A percentile compares a stretch with the other conserved stretches of the same genome.
Evolutionary conservation across 2,329 filamentous ascomycete genomes (phyloP).

Genomic region (Chaetoscypha palmicola): DNA sequence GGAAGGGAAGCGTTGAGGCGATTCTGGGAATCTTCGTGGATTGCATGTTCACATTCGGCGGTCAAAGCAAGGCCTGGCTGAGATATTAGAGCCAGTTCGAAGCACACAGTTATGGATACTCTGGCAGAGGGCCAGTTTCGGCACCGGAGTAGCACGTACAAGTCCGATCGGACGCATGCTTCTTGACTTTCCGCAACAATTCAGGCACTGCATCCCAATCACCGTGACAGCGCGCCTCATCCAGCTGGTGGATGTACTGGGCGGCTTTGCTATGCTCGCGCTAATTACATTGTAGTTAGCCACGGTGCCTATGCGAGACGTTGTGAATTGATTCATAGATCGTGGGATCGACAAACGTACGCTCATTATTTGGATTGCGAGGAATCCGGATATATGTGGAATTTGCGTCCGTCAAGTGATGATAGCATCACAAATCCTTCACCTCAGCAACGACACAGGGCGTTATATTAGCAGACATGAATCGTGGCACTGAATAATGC

Average conservation of each 20-base stretch:
- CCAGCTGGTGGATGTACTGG: slow-evolving; percentile 74
- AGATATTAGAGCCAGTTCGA: slow-evolving; percentile 15
- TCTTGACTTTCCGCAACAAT: slow-evolving; percentile 84
- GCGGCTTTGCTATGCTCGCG: slow-evolving; percentile 62
- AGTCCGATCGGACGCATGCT: slow-evolving; percentile 78
- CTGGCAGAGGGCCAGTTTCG: not conserved
- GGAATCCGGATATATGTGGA: too few species aligned
- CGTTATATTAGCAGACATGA: too few species aligned
- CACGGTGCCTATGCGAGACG: too few species aligned
- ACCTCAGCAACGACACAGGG: too few species aligned
- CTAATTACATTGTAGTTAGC: too few species aligned
- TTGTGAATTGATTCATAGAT: not conserved
- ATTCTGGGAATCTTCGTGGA: slow-evolving; percentile 46
- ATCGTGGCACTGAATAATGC: too few species aligned
- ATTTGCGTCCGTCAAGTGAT: too few species aligned
- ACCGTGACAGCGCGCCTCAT: slow-evolving; percentile 79
- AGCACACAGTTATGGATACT: not conserved
- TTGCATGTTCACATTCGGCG: slow-evolving; percentile 60
- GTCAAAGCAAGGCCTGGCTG: slow-evolving; percentile 58
- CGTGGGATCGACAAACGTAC: slow-evolving; percentile 15
- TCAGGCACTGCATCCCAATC: slow-evolving; percentile 84
- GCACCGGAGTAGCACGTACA: slow-evolving; percentile 63
- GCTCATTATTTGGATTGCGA: slow-evolving; percentile 23
- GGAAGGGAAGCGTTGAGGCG: slow-evolving; percentile 15
- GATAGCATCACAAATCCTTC: too few species aligned